phyloP scores from a whole-genome alignment of 345 rosid genomes.

The Schrenkiella parvula region DNA sequence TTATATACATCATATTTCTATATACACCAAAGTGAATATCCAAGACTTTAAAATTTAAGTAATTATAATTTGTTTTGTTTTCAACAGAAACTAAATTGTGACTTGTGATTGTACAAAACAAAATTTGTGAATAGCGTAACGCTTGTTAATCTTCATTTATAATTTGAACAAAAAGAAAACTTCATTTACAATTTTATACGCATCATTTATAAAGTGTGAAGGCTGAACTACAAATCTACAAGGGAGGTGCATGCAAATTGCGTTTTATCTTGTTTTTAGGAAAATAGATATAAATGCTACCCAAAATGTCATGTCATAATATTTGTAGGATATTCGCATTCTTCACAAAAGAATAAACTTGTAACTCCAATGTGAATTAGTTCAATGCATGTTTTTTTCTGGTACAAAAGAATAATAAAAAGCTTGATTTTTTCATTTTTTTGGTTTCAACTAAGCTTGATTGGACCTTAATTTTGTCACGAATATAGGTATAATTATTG shows the following conservation, averaged over 20 bases:
- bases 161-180: not conserved
- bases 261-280: slow-evolving; percentile 5
- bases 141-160: not conserved
- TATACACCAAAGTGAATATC: no score
- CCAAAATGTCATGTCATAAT: slow-evolving; percentile 17
- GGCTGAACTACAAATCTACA: slow-evolving; percentile 8
- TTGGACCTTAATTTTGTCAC: not conserved
- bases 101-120: not conserved
- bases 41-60: no score
- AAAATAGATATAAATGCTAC: not conserved
- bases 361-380: not conserved
- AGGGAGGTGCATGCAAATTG: slow-evolving; percentile 13
- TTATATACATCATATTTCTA: no score
- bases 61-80: not conserved
- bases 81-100: not conserved
- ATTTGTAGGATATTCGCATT: not conserved
- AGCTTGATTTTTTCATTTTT: not conserved
- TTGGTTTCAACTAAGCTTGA: not conserved
- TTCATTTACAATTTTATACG: not conserved
- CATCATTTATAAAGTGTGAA: slow-evolving; percentile 19
- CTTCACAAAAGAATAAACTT: not conserved
- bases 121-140: not conserved
- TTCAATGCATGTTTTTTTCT: not conserved
- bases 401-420: not conserved
- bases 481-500: not conserved